Evolutionary conservation across 148 eudicot genomes (phyloP).

Genomic region (Vaccinium darrowii): DNA sequence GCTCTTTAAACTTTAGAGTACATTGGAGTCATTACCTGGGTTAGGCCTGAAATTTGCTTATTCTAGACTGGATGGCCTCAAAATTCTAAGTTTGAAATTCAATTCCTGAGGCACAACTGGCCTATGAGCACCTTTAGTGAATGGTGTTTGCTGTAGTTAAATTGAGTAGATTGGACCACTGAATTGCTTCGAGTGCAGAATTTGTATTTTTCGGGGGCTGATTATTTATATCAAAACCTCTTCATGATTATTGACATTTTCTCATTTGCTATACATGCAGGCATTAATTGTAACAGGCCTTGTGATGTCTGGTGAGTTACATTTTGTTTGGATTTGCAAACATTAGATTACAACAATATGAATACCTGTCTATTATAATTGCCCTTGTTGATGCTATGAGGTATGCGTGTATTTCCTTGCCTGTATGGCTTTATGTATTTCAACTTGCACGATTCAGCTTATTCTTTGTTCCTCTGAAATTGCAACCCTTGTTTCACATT

Average conservation of each 20-base stretch:
- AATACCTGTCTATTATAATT: not conserved
- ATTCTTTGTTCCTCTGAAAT: not conserved
- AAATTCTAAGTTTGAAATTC: not conserved
- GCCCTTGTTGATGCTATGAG: not conserved
- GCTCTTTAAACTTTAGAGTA: too few relatives aligned
- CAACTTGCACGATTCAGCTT: not conserved
- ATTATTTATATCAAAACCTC: constrained; percentile 10
- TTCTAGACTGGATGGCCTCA: not conserved
- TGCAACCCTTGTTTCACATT: not conserved
- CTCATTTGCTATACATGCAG: constrained; percentile 44
- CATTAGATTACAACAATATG: not conserved
- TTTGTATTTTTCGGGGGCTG: not conserved
- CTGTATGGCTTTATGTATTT: constrained; percentile 9
- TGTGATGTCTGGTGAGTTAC: constrained; percentile 69
- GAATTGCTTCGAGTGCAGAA: not conserved
- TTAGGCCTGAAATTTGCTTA: constrained; percentile 3
- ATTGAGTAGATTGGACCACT: not conserved
- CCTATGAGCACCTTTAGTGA: constrained; percentile 1
- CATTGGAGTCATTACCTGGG: too few relatives aligned
- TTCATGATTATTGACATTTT: constrained; percentile 23
- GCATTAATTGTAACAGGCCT: constrained; percentile 55
- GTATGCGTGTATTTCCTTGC: not conserved
- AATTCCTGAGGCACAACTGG: not conserved
- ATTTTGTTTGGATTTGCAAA: not conserved
- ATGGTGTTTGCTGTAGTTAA: not conserved